Conservation (phyloP, 371 early-diverging fungal genomes). For the Hamiltosporidium tvaerminnensis region DNA sequence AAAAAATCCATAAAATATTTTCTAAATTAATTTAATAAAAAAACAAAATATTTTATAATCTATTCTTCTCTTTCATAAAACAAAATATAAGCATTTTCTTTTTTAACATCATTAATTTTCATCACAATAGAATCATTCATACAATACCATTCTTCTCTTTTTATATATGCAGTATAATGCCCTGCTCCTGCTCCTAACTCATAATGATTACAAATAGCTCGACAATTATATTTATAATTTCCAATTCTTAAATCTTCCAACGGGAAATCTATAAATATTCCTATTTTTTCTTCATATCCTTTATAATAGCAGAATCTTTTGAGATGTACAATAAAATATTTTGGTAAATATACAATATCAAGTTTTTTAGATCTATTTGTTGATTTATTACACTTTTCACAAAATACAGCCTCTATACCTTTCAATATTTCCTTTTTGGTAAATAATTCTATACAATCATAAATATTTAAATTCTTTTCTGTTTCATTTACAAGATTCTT, state of each 20-base stretch:
- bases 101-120: conserved; percentile 10
- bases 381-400: conserved; percentile 14
- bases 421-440: conserved; percentile 17
- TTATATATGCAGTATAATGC: conserved; percentile 39
- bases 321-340: conserved; percentile 37
- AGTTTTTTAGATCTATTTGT: conserved; percentile 4
- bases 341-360: conserved; percentile 13
- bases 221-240: no score
- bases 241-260: no score
- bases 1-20: no score
- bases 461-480: neutral
- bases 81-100: conserved; percentile 36
- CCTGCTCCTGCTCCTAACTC: conserved; percentile 15
- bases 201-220: conserved; percentile 26
- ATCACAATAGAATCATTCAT: conserved; percentile 36
- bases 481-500: neutral
- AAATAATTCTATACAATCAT: conserved; percentile 23
- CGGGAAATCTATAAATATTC: no score
- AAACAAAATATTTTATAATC: no score
- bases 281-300: no score
- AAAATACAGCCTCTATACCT: conserved; percentile 3
- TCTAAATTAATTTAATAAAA: no score
- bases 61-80: conserved; percentile 18
- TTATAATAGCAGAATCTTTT: no score
- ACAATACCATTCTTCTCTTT: conserved; percentile 28